Evolutionary conservation across 306 rosid genomes (phyloP).

Genomic region (Sphenostylis stenocarpa): DNA sequence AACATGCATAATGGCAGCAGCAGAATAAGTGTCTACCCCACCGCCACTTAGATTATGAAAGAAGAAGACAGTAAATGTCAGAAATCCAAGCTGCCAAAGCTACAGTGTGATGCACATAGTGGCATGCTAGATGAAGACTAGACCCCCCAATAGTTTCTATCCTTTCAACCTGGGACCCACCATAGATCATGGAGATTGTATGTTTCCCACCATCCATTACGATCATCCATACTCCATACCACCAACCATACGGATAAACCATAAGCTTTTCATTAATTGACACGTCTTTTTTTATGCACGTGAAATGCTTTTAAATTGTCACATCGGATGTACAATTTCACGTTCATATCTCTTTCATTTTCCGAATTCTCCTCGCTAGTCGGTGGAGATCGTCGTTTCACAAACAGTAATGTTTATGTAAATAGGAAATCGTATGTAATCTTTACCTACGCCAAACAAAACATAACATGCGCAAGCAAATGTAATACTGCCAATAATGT

Average conservation of each 20-base stretch:
- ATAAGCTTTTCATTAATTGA: neutral
- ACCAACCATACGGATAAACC: slow-evolving; percentile 2
- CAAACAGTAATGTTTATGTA: neutral
- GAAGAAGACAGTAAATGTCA: neutral
- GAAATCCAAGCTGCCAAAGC: neutral
- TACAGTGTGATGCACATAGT: slow-evolving; percentile 49
- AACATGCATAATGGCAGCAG: neutral
- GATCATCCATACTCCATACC: neutral
- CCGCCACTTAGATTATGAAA: neutral
- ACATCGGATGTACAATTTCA: neutral
- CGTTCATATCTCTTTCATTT: neutral
- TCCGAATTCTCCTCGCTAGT: neutral
- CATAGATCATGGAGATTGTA: slow-evolving; percentile 13
- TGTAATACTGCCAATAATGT: neutral
- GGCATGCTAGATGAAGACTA: slow-evolving; percentile 28
- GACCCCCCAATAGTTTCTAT: slow-evolving; percentile 4
- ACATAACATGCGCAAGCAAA: neutral
- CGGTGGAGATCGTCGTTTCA: neutral
- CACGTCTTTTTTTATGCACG: neutral
- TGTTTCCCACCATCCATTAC: neutral
- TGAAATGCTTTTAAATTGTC: neutral
- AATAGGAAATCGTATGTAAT: no score
- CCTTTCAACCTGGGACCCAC: slow-evolving; percentile 19
- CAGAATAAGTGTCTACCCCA: slow-evolving; percentile 1
- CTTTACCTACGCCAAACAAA: neutral